A percentile compares a stretch with the other conserved stretches of the same genome.
Conservation (phyloP, 2,329 filamentous ascomycete genomes). For the Aspergillus cejpii region DNA sequence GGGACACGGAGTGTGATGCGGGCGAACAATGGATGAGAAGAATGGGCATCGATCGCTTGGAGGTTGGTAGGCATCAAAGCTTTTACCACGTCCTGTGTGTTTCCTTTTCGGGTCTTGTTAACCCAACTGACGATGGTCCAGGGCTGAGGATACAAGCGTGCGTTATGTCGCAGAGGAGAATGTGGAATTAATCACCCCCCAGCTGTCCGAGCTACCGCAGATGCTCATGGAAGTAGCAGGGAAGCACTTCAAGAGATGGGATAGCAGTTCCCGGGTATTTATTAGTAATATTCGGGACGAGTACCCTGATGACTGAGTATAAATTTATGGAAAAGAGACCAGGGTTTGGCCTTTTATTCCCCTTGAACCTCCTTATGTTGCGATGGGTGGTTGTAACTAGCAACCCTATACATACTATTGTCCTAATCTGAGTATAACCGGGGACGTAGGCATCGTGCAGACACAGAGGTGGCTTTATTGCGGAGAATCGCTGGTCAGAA, state of each 20-base stretch:
- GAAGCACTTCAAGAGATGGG: slow-evolving; percentile 82
- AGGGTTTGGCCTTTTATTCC: no score
- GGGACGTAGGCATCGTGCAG: no score
- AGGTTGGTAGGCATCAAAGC: slow-evolving; percentile 57
- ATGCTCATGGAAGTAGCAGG: slow-evolving; percentile 63
- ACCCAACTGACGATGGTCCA: slow-evolving; percentile 29
- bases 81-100: slow-evolving; percentile 87
- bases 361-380: no score
- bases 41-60: slow-evolving; percentile 56
- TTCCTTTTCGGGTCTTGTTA: slow-evolving; percentile 1
- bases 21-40: slow-evolving; percentile 58
- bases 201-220: slow-evolving; percentile 47
- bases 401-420: no score
- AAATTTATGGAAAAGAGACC: no score
- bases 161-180: slow-evolving; percentile 78
- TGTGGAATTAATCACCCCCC: slow-evolving; percentile 55
- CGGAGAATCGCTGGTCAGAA: no score
- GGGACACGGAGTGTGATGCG: slow-evolving; percentile 58
- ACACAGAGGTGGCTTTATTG: no score
- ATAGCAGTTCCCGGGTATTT: slow-evolving; percentile 59
- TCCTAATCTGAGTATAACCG: no score
- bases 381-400: no score
- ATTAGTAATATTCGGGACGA: slow-evolving; percentile 76
- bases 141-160: slow-evolving; percentile 60
- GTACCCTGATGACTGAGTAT: slow-evolving; percentile 74